These are phyloP conservation scores for Arctium lappa DNA, from an alignment of 129 eudicot genomes.

Conservation along the genomic window DNA sequence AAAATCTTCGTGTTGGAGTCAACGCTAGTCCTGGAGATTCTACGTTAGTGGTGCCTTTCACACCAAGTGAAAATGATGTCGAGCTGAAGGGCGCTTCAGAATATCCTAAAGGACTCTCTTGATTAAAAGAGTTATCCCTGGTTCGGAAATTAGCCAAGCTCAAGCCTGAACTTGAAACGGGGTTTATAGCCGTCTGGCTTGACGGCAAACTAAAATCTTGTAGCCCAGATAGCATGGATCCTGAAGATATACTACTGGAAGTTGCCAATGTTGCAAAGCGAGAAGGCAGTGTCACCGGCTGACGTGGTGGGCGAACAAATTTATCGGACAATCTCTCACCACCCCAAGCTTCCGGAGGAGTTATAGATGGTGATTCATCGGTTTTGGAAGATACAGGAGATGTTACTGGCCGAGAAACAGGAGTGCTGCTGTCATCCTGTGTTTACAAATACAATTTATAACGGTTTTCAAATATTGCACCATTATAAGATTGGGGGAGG, in stretches of 20 bases:
- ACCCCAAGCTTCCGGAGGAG: slow-evolving; percentile 99
- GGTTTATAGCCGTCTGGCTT: slow-evolving; percentile 35
- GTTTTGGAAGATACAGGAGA: slow-evolving; percentile 48
- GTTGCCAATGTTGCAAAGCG: slow-evolving; percentile 60
- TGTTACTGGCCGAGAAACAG: slow-evolving; percentile 45
- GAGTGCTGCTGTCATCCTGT: slow-evolving; percentile 64
- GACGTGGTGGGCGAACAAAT: slow-evolving; percentile 44
- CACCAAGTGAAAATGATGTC: slow-evolving; percentile 42
- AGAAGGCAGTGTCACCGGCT: slow-evolving; percentile 56
- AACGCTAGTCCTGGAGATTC: slow-evolving; percentile 53
- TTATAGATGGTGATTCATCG: slow-evolving; percentile 68
- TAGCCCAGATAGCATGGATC: slow-evolving; percentile 57
- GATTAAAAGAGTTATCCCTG: slow-evolving; percentile 49
- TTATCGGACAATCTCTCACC: slow-evolving; percentile 75
- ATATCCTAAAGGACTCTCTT: slow-evolving; percentile 43
- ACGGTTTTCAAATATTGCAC: not conserved
- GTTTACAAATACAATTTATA: not conserved
- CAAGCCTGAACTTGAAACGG: slow-evolving; percentile 35
- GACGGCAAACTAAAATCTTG: slow-evolving; percentile 58
- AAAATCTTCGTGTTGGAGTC: slow-evolving; percentile 57
- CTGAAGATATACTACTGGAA: slow-evolving; percentile 43
- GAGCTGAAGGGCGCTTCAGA: slow-evolving; percentile 54
- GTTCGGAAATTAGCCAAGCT: slow-evolving; percentile 40
- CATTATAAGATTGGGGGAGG: not conserved
- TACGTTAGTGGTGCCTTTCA: slow-evolving; percentile 39